A percentile compares a stretch with the other conserved stretches of the same genome.
Evolutionary conservation across 108 stramenopile genomes (phyloP).

Genomic region (Skeletonema potamos): DNA sequence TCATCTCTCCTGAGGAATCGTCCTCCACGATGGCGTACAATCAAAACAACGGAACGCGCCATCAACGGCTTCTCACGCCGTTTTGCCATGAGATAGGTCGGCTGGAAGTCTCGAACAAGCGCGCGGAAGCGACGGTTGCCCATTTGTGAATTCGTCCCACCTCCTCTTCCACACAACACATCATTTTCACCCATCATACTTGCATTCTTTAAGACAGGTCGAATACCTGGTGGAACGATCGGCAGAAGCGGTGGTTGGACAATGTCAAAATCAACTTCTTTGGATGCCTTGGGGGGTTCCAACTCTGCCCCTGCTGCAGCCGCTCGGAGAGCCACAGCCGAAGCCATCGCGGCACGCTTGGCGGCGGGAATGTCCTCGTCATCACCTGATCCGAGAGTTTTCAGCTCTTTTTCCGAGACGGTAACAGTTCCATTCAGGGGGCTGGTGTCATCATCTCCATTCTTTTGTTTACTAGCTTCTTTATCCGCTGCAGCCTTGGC

Average conservation of each 20-base stretch:
- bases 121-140: conserved; percentile 85
- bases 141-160: conserved; percentile 88
- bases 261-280: conserved; percentile 81
- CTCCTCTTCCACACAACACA: conserved; percentile 84
- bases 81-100: conserved; percentile 80
- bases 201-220: conserved; percentile 56
- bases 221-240: conserved; percentile 48
- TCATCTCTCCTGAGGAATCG: conserved; percentile 83
- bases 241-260: conserved; percentile 74
- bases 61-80: conserved; percentile 85
- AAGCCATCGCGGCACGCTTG: conserved; percentile 42
- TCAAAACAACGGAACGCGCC: conserved; percentile 81
- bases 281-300: conserved; percentile 64
- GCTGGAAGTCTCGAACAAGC: conserved; percentile 84
- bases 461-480: not conserved
- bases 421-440: not conserved
- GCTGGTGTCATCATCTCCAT: not conserved
- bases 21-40: conserved; percentile 82
- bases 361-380: conserved; percentile 48
- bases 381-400: conserved; percentile 16
- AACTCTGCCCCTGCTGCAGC: conserved; percentile 35
- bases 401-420: conserved; percentile 10
- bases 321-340: conserved; percentile 36
- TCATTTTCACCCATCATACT: conserved; percentile 69
- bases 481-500: not conserved